Evolutionary conservation across 768 basidiomycete genomes (phyloP).

Genomic region (Coprinopsis cinerea): DNA sequence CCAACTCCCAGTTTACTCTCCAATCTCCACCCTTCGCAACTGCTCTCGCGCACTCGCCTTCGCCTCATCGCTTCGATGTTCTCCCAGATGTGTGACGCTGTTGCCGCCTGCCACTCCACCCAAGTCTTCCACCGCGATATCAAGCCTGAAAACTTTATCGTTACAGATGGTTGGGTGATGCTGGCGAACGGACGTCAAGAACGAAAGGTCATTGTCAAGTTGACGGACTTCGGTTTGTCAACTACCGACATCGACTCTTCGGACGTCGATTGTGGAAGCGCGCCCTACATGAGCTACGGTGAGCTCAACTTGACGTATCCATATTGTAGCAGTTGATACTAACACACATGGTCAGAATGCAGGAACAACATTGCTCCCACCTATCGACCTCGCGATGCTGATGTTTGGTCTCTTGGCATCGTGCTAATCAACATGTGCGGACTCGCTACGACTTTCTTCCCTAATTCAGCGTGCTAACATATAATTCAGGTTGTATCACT

Average conservation of each 20-base stretch:
- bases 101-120: slow-evolving; percentile 87
- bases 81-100: slow-evolving; percentile 97
- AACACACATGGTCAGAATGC: slow-evolving; percentile 59
- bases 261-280: slow-evolving; percentile 98
- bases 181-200: slow-evolving; percentile 54
- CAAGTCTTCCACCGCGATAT: slow-evolving; percentile 95
- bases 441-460: slow-evolving; percentile 4
- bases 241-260: slow-evolving; percentile 84
- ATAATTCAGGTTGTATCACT: slow-evolving; percentile 81
- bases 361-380: slow-evolving; percentile 95
- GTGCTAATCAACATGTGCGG: slow-evolving; percentile 95
- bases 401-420: slow-evolving; percentile 98
- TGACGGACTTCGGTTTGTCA: slow-evolving; percentile 94
- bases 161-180: slow-evolving; percentile 70
- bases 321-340: slow-evolving; percentile 11
- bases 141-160: slow-evolving; percentile 98
- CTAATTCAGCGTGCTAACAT: slow-evolving; percentile 10
- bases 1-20: slow-evolving; percentile 92
- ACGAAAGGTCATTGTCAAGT: slow-evolving; percentile 90
- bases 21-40: slow-evolving; percentile 67
- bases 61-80: slow-evolving; percentile 97
- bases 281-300: slow-evolving; percentile 99
- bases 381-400: slow-evolving; percentile 90
- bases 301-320: slow-evolving; percentile 23
- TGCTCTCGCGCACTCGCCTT: slow-evolving; percentile 83